Base-by-base conservation (phyloP, 164 flowering plant genomes). In the Brasenia schreberi region DNA sequence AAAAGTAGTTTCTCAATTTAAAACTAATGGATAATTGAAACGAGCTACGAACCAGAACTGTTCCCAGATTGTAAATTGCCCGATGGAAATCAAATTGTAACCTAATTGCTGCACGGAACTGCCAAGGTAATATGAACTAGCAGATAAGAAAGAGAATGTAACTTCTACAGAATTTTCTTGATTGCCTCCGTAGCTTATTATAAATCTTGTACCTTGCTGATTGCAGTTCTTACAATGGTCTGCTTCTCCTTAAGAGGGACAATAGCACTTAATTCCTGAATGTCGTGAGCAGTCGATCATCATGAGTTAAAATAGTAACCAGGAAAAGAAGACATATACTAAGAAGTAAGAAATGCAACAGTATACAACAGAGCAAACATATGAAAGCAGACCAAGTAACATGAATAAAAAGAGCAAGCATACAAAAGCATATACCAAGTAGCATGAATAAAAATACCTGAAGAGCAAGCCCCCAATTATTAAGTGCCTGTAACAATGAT, bases 1-100 rank as follows among this genome's bases (percentile, higher is more conserved):
- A 23, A 23, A 23, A 23, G 27, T 23, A 23, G 27, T 23, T 23
- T 23, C 27, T 23, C 27, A 23, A 23, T 23, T 23, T 23, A 23
- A 23, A 23, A 23, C 27, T 23, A 23, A 23, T 23, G 27, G 27
- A 23, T 23, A 23, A 23, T 23, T 23, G 27, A 23, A 23, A 23
- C 27, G 27, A 23, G 27, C 27, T 72, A 82, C 92, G 69, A 16
- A 94, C 99, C 93, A 94, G 83, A 76, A 94, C 99, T 67, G 99
- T 94, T 67, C 99, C 99, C 67, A 94, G 96, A 77, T 94, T 94
- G 89, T 94, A 94, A 42, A 94, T 94, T 75, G 99, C 97, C 72
- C 99, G 79, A 77, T 92, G 97, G 73, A 94, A 94, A 76, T 94
- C 99, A 85, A 87, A 94, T 65, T 94, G 99, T 78, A 94, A 81